phyloP scores from a whole-genome alignment of 306 rosid species.

The Sicyos edulis region DNA sequence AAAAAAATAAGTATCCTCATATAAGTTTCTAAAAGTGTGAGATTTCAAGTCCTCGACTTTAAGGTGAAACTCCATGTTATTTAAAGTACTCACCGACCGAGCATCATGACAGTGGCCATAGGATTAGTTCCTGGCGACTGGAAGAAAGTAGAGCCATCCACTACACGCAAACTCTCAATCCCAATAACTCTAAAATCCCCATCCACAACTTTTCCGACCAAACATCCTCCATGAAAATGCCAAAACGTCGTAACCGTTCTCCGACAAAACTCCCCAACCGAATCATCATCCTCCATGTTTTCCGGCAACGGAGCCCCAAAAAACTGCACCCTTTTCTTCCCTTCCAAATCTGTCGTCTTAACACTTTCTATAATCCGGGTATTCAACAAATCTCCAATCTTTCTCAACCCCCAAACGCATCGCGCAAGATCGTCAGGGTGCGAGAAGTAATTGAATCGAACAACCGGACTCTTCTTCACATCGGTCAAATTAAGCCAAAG shows the following conservation, averaged over 20 bases:
- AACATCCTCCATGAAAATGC: constrained; percentile 9
- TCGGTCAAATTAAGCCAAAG: neutral
- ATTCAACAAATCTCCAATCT: neutral
- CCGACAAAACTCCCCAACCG: neutral
- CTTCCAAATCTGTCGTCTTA: constrained; percentile 3
- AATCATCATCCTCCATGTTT: neutral
- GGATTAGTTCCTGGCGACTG: constrained; percentile 11
- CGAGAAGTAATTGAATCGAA: constrained; percentile 13
- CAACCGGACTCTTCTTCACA: neutral
- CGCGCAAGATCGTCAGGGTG: neutral
- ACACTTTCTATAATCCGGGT: constrained; percentile 2
- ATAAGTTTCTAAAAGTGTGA: no score
- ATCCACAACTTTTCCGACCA: constrained; percentile 11
- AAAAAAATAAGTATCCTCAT: no score
- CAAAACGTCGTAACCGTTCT: neutral
- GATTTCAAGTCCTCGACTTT: no score
- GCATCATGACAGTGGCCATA: constrained; percentile 11
- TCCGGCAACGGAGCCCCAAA: neutral
- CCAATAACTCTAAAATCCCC: neutral
- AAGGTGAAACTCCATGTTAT: no score
- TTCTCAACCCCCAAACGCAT: constrained; percentile 5
- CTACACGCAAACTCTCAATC: neutral
- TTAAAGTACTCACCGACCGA: constrained; percentile 12
- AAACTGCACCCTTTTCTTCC: neutral
- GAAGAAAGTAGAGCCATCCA: neutral